Evolutionary conservation across 1,139 yeast species (phyloP), one percentile per base, ranked within the genome.

Genomic region (Debaryomycetaceae sp.): DNA sequence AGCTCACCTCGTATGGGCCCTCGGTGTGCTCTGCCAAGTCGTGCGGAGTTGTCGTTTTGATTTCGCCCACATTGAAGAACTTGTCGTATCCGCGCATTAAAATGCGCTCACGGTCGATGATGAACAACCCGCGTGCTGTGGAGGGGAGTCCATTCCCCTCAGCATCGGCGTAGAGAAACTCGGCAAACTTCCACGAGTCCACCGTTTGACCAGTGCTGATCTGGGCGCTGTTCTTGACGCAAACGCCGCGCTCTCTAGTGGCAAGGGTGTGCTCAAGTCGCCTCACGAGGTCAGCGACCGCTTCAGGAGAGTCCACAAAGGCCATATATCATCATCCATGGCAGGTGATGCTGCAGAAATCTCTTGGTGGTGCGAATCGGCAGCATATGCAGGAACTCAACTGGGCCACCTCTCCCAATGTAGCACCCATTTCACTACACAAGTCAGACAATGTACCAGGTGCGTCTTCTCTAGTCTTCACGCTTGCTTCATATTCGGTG

Each of bases 21-120:
- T 25, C 19, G 0, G 94, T 81, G 15, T 65, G 48, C 1, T 45
- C 35, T 22, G 52, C 46, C 16, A 89, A 53, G 42, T 51, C 48
- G 0, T 57, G 60, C 63, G 77, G 66, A 33, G 61, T 67, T 0
- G 95, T 82, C 3, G 45, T 45, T 0, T 60, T 45, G 1, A 72
- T 67, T 49, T 93, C 98, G 36, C 67, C 74, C 8, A 86, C 65
- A 48, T 83, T 89, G 70, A 88, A 93, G 53, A 93, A 93, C 58
- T 93, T 93, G 56, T 93, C 93, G 51, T 93, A 93, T 0, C 99
- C 98, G 43, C 99, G 63, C 1, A 82, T 79, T 1, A 76, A 78
- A 16, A 93, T 82, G 14, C 44, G 45, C 17, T 12, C 9, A 10
- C 49, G 40, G 24, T 70, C 65, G 3, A 52, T 38, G 0, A 94